phyloP scores from a whole-genome alignment of 768 basidiomycete genomes.

The Suillus subluteus region DNA sequence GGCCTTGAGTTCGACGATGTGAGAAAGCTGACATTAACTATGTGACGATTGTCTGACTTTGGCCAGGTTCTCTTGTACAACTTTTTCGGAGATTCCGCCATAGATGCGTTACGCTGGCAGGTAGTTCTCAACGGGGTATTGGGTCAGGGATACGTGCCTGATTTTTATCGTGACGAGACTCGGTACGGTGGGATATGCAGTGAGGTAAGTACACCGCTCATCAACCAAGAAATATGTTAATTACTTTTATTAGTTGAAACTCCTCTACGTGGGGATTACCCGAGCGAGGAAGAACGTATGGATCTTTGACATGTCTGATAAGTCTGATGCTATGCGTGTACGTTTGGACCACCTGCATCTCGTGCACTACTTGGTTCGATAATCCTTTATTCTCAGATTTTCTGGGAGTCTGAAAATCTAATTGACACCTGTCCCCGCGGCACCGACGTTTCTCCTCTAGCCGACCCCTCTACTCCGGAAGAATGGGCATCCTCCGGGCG shows the following conservation, averaged over 20 bases:
- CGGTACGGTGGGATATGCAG: constrained; percentile 59
- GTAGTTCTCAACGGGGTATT: constrained; percentile 51
- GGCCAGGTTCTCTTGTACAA: constrained; percentile 71
- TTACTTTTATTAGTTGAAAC: constrained; percentile 53
- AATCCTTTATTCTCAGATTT: constrained; percentile 37
- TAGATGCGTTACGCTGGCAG: constrained; percentile 58
- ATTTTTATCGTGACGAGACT: constrained; percentile 45
- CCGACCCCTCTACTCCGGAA: constrained; percentile 50
- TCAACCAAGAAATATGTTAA: background rate
- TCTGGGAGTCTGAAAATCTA: constrained; percentile 52
- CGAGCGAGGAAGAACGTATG: constrained; percentile 70
- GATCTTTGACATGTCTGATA: constrained; percentile 65
- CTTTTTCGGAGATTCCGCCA: constrained; percentile 69
- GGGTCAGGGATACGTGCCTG: constrained; percentile 39
- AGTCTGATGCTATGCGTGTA: constrained; percentile 61
- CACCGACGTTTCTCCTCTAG: constrained; percentile 54
- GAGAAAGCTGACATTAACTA: background rate
- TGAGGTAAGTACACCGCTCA: constrained; percentile 44
- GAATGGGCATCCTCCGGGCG: constrained; percentile 47
- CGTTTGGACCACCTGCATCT: constrained; percentile 14
- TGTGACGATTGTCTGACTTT: background rate
- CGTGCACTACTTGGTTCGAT: background rate
- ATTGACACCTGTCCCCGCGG: constrained; percentile 52
- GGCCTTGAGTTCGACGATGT: constrained; percentile 31
- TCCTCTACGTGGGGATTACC: constrained; percentile 72